Percentiles rank a stretch among this genome's conserved stretches.
Conservation (phyloP, 495 filamentous ascomycete genomes). For the Penicillium egyptiacum region DNA sequence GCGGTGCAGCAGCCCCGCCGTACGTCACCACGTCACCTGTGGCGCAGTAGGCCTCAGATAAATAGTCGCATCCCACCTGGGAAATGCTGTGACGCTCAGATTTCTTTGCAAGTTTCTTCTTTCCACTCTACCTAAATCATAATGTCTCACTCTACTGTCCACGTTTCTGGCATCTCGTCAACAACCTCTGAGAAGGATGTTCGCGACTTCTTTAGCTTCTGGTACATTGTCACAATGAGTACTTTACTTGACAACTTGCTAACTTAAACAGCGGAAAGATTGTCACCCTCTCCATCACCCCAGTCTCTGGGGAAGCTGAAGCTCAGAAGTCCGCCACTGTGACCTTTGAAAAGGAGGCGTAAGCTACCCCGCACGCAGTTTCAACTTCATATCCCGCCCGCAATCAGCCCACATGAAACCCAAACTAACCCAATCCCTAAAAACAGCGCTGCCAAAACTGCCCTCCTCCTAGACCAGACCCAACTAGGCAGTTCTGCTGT, state of each 20-base stretch:
- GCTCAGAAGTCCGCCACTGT: conserved; percentile 78
- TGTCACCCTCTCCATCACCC: conserved; percentile 71
- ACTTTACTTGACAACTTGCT: conserved; percentile 19
- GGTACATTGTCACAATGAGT: conserved; percentile 53
- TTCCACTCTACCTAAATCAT: conserved; percentile 12
- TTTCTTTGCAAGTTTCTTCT: conserved; percentile 5
- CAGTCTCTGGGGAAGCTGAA: conserved; percentile 55
- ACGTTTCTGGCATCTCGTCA: conserved; percentile 76
- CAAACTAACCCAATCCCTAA: conserved; percentile 1
- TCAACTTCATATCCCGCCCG: not conserved
- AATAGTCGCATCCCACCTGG: conserved; percentile 17
- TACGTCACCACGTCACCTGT: conserved; percentile 33
- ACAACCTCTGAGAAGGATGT: conserved; percentile 86
- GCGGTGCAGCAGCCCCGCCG: conserved; percentile 28
- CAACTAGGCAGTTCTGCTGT: conserved; percentile 82
- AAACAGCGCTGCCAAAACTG: conserved; percentile 80
- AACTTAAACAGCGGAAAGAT: conserved; percentile 78
- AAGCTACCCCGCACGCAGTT: conserved; percentile 39
- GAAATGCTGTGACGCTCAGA: conserved; percentile 1
- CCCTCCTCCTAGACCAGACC: conserved; percentile 93
- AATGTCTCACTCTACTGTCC: conserved; percentile 54
- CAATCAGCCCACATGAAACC: not conserved
- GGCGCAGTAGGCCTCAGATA: conserved; percentile 23
- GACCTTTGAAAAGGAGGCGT: conserved; percentile 92
- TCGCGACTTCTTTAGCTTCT: conserved; percentile 98